phyloP scores from a whole-genome alignment of 2,329 filamentous ascomycete species.

The Pseudogymnoascus pannorum region DNA sequence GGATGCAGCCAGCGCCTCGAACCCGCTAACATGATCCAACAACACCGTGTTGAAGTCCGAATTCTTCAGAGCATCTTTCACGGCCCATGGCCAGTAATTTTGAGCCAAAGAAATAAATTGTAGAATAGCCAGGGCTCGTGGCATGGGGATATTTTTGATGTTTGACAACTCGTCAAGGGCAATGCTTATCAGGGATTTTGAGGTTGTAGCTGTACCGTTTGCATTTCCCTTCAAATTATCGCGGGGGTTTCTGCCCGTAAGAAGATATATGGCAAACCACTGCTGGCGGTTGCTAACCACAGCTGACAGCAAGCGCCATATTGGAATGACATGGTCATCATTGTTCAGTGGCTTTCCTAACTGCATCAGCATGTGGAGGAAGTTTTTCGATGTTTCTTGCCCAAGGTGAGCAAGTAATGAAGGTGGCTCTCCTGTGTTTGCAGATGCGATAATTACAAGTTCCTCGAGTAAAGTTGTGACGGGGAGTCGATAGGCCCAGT shows the following conservation, averaged over 20 bases:
- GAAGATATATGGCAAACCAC: slow-evolving; percentile 89
- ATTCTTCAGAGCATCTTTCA: slow-evolving; percentile 70
- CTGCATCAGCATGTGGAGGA: slow-evolving; percentile 69
- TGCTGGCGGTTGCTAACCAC: slow-evolving; percentile 87
- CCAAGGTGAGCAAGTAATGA: slow-evolving; percentile 89
- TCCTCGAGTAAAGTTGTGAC: slow-evolving; percentile 65
- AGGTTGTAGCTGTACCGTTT: slow-evolving; percentile 38
- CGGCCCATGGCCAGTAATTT: slow-evolving; percentile 94
- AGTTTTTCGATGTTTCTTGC: slow-evolving; percentile 72
- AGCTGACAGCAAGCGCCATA: slow-evolving; percentile 81
- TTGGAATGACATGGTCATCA: slow-evolving; percentile 53
- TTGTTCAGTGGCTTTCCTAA: slow-evolving; percentile 70
- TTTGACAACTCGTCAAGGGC: slow-evolving; percentile 64
- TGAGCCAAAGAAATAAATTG: slow-evolving; percentile 84
- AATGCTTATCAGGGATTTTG: slow-evolving; percentile 62
- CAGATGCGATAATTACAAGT: slow-evolving; percentile 63
- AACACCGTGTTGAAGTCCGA: slow-evolving; percentile 65
- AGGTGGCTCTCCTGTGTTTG: slow-evolving; percentile 66
- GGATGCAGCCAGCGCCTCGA: slow-evolving; percentile 45
- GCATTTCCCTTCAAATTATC: slow-evolving; percentile 55
- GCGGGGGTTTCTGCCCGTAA: slow-evolving; percentile 80
- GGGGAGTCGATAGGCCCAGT: slow-evolving; percentile 57
- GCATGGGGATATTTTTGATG: slow-evolving; percentile 56
- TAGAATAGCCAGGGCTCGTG: slow-evolving; percentile 66
- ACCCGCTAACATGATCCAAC: slow-evolving; percentile 57